Evolutionary conservation across 306 rosid species (phyloP), one percentile per base, ranked within the genome.

Genomic region (Ammopiptanthus mongolicus): DNA sequence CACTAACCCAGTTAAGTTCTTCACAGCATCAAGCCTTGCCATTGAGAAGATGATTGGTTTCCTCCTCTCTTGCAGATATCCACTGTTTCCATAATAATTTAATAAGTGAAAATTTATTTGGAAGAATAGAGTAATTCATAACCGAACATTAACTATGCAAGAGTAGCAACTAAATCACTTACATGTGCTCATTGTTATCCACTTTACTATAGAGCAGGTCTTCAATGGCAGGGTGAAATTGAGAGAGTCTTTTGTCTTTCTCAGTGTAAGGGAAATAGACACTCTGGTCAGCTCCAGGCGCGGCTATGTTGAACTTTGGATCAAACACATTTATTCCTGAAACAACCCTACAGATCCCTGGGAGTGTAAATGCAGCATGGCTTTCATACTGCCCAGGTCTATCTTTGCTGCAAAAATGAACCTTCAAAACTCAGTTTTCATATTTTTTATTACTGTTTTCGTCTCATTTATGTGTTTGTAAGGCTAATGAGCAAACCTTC

Each of bases 351-450:
- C 94, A 94, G 8, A 94, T 91, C 55, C 98, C 97, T 1, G 98
- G 98, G 36, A 94, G 93, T 0, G 98, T 87, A 80, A 94, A 94
- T 39, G 97, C 87, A 6, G 92, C 80, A 44, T 94, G 96, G 46
- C 96, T 94, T 83, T 94, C 97, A 46, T 94, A 94, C 48, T 94
- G 97, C 42, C 97, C 98, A 4, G 97, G 97, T 85, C 84, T 87
- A 52, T 91, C 94, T 80, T 94, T 88, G 90, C 98, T 91, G 91
- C 88, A 88, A 72, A 65, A 17, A 72, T 69, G 6, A 76, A 71
- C 18, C 28, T 80, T 42, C 76, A 69, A 33, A 52, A 23, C 29
- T 79, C 69, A 80, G 73, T 59, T 76, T 34, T 36, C 69, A 21
- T 65, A 37, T 65, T 48, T 15, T 36, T 39, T 1, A 1, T 17